These are phyloP conservation scores for Aspergillus persii DNA, from an alignment of 2,329 filamentous ascomycete species.

Conservation along the genomic window DNA sequence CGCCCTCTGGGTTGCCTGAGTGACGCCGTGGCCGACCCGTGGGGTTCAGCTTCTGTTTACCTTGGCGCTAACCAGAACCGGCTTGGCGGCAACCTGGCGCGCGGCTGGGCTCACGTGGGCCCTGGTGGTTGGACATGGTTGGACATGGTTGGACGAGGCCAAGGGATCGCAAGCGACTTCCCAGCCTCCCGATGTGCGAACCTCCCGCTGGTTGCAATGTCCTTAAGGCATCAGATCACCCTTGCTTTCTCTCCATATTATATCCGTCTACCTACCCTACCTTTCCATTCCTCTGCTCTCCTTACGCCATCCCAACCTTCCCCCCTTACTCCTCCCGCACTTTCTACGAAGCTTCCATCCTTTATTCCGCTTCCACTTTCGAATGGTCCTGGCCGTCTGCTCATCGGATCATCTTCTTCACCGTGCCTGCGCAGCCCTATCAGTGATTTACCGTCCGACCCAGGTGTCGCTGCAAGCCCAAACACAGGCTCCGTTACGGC, in stretches of 20 bases:
- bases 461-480: conserved; percentile 3
- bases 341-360: conserved; percentile 7
- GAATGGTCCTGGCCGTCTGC: background rate
- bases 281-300: conserved; percentile 15
- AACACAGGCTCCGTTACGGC: background rate
- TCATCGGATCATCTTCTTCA: conserved; percentile 4
- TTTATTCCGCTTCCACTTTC: background rate
- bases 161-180: conserved; percentile 17
- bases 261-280: conserved; percentile 3
- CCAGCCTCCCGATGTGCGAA: conserved; percentile 24
- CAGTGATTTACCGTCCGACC: conserved; percentile 25
- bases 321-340: conserved; percentile 14
- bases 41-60: conserved; percentile 22
- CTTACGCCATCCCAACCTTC: conserved; percentile 6
- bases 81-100: conserved; percentile 14
- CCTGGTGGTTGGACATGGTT: conserved; percentile 18
- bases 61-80: conserved; percentile 14
- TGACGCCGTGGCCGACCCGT: conserved; percentile 14
- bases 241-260: conserved; percentile 19
- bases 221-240: conserved; percentile 27
- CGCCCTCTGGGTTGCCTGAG: conserved; percentile 19
- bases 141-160: conserved; percentile 20
- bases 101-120: conserved; percentile 29
- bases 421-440: conserved; percentile 23
- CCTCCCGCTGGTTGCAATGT: conserved; percentile 19